A percentile compares a stretch with the other conserved stretches of the same genome.
These are phyloP conservation scores for Zasmidium angulare DNA, from an alignment of 2,329 filamentous ascomycete species.

Conservation along the genomic window DNA sequence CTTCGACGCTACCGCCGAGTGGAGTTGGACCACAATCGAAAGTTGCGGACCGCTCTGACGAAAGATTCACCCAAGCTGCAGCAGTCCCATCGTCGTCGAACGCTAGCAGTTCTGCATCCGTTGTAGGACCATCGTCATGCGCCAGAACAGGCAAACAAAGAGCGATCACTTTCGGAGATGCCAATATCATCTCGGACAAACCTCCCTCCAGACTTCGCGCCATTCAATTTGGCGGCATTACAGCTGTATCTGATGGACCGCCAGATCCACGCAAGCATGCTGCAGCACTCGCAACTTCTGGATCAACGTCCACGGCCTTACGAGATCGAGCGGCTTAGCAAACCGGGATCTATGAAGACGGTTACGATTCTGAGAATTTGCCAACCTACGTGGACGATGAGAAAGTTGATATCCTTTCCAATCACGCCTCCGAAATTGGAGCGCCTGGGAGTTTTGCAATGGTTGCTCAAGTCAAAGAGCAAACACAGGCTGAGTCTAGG, in stretches of 20 bases:
- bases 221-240: background rate
- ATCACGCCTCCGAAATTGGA: no score
- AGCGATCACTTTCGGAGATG: background rate
- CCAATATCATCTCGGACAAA: background rate
- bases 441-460: no score
- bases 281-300: background rate
- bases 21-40: no score
- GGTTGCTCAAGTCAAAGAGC: no score
- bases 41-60: no score
- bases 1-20: background rate
- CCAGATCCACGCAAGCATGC: background rate
- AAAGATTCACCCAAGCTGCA: no score
- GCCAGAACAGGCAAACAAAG: background rate
- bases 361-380: no score
- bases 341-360: background rate
- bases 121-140: background rate
- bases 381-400: no score
- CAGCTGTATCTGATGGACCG: background rate
- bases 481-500: no score
- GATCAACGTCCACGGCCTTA: background rate
- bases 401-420: no score
- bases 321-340: background rate
- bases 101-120: background rate
- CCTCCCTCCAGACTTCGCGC: background rate
- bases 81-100: background rate